Percentiles rank a stretch among this genome's conserved stretches.
phyloP scores from a whole-genome alignment of 768 basidiomycete species.

The Rhodocollybia butyracea region DNA sequence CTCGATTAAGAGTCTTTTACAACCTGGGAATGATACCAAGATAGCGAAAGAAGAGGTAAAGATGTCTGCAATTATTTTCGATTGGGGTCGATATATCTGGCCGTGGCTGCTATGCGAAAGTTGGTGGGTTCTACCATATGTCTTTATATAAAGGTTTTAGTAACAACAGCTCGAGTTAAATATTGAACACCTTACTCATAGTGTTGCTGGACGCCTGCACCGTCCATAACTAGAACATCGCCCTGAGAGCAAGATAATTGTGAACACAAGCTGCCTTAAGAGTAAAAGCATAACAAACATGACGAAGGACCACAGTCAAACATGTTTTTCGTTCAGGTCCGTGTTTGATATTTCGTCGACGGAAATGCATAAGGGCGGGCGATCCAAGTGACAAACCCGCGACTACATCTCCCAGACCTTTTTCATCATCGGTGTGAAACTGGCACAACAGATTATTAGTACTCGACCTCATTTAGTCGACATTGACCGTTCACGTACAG shows the following conservation, averaged over 20 bases:
- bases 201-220: constrained; percentile 57
- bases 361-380: constrained; percentile 78
- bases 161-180: constrained; percentile 2
- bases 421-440: constrained; percentile 82
- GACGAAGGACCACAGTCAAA: constrained; percentile 59
- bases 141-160: constrained; percentile 31
- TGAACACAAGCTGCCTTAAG: background rate
- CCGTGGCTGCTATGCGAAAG: constrained; percentile 80
- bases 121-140: constrained; percentile 74
- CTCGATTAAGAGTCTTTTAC: too few relatives aligned
- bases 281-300: constrained; percentile 40
- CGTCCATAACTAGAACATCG: constrained; percentile 78
- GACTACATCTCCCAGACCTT: constrained; percentile 67
- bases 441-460: constrained; percentile 19
- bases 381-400: constrained; percentile 78
- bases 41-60: background rate
- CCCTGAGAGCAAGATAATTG: constrained; percentile 41
- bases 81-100: constrained; percentile 47
- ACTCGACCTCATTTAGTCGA: constrained; percentile 2
- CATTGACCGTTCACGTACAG: constrained; percentile 41
- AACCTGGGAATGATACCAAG: background rate
- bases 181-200: constrained; percentile 50
- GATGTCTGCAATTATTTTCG: background rate
- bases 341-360: constrained; percentile 24
- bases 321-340: constrained; percentile 22